These are phyloP conservation scores for Cystofilobasidium bisporidii DNA, from an alignment of 768 basidiomycete genomes.

Conservation along the genomic window DNA sequence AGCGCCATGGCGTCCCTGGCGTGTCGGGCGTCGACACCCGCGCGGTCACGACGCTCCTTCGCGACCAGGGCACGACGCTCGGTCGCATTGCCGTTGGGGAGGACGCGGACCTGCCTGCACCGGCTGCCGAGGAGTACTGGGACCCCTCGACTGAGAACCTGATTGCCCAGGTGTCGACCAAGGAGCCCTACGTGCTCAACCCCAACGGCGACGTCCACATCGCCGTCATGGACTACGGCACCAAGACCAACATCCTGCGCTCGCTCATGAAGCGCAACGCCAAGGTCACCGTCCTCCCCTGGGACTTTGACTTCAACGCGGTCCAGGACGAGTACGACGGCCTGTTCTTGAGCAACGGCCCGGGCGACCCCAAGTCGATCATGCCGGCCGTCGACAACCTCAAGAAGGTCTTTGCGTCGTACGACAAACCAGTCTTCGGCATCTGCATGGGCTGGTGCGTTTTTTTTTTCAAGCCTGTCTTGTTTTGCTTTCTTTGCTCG, in stretches of 20 bases:
- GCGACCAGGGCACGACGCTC: constrained; percentile 94
- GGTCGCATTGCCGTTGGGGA: constrained; percentile 77
- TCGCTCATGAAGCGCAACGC: constrained; percentile 84
- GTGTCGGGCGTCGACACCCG: constrained; percentile 97
- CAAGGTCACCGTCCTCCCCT: constrained; percentile 87
- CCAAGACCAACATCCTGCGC: constrained; percentile 93
- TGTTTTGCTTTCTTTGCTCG: background rate
- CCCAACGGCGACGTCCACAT: constrained; percentile 78
- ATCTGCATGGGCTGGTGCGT: constrained; percentile 76
- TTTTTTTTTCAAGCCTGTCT: constrained; percentile 3
- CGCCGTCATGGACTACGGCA: constrained; percentile 92
- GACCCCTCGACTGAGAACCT: constrained; percentile 87
- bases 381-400: constrained; percentile 73
- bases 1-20: constrained; percentile 76
- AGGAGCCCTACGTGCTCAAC: constrained; percentile 72
- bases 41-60: constrained; percentile 82
- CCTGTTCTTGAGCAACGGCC: constrained; percentile 91
- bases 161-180: constrained; percentile 85
- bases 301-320: constrained; percentile 93
- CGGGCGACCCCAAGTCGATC: constrained; percentile 84
- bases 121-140: constrained; percentile 64
- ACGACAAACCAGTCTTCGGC: constrained; percentile 90
- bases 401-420: constrained; percentile 70
- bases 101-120: constrained; percentile 54
- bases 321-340: constrained; percentile 83